Evolutionary conservation across 2,329 filamentous ascomycete species (phyloP).

Genomic region (Bisporella sp.): DNA sequence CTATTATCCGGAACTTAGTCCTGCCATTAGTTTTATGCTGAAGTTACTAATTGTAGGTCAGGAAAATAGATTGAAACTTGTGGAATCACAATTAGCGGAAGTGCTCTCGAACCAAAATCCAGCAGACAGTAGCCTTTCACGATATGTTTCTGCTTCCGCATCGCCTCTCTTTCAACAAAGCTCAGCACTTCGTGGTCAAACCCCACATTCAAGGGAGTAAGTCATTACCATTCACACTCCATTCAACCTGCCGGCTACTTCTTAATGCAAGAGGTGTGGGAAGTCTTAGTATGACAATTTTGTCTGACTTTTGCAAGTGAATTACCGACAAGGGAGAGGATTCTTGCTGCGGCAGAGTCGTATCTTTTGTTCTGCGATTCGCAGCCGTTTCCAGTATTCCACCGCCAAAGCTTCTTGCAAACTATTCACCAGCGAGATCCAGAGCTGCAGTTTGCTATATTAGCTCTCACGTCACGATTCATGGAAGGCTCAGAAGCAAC

Average conservation of each 20-base stretch:
- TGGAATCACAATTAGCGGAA: slow-evolving; percentile 23
- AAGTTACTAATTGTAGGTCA: background rate
- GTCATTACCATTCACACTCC: no score
- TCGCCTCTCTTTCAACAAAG: background rate
- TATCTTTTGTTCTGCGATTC: slow-evolving; percentile 42
- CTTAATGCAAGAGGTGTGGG: no score
- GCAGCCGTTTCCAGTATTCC: slow-evolving; percentile 42
- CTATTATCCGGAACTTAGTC: no score
- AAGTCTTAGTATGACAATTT: no score
- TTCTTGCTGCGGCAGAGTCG: slow-evolving; percentile 31
- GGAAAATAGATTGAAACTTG: slow-evolving; percentile 21
- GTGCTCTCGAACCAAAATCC: slow-evolving; percentile 10
- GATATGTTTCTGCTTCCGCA: background rate
- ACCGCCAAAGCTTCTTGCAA: slow-evolving; percentile 32
- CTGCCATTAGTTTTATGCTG: no score
- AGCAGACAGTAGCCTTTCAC: background rate
- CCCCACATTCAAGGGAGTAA: no score
- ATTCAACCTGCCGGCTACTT: no score
- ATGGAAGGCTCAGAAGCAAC: slow-evolving; percentile 19
- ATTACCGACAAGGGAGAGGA: slow-evolving; percentile 32
- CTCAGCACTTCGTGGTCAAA: no score
- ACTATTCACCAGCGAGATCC: slow-evolving; percentile 32
- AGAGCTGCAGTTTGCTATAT: slow-evolving; percentile 28
- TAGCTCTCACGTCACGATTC: slow-evolving; percentile 38
- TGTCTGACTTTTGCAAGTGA: no score